Evolutionary conservation across 1,284 basidiomycete genomes (phyloP), one percentile per base, ranked within the genome.

Genomic region (Rhodotorula sp.): DNA sequence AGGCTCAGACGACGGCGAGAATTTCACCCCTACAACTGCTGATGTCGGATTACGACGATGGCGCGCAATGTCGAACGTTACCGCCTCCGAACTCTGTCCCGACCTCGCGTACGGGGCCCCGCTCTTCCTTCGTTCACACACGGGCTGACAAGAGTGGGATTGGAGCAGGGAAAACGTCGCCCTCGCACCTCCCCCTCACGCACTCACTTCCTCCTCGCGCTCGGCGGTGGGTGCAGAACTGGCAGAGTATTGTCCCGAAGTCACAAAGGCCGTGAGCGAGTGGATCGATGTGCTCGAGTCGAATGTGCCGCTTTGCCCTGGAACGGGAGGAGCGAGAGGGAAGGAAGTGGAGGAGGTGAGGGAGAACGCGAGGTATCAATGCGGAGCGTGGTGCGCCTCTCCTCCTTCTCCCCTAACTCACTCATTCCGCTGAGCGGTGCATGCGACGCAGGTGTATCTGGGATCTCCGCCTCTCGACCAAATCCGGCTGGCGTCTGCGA

Each of bases 311-410:
- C 32, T 51, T 20, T 27, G n/a, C 8, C 22, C 32, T n/a, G 34
- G 30, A 10, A 13, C 36, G 36, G 36, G 36, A 39, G 36, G 36
- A 39, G 36, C 36, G 36, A 17, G 39, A 44, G 39, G 7, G 39
- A 44, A 3, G 39, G 39, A 44, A 17, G 39, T 44, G 11, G 39
- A 44, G 39, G 39, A 6, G 39, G 39, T 44, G 39, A 44, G 39
- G 39, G 39, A 44, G 39, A 44, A 44, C 13, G 59, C 59, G n/a
- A 30, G 36, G 48, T 48, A 60, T 47, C 59, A 60, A 22, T 60
- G 59, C 32, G 59, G 59, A 19, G 59, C 59, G 8, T 60, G 59
- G 59, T 60, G 48, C 30, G 59, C 32, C 15, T 29, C 32, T 17
- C 39, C 32, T 30, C 29, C 17, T 47, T 5, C 39, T 17, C 24